Base-by-base conservation (phyloP, 163 green algal species). In the Volvox carteri region DNA sequence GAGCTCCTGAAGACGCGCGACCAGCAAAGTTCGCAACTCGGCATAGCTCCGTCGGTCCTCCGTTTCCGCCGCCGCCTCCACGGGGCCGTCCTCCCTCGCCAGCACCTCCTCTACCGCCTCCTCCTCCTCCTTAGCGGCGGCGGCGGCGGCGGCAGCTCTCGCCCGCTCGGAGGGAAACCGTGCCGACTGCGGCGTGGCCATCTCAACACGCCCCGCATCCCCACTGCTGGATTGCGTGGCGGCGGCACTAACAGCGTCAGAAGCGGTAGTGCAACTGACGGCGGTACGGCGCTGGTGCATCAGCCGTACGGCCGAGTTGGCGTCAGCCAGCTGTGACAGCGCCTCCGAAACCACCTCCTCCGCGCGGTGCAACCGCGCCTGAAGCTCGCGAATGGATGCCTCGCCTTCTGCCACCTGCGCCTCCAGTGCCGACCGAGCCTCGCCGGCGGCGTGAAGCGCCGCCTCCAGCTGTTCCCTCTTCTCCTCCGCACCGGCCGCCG, bases 321-420 rank as follows among this genome's bases (percentile, higher is more conserved):
- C 70, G 39, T 78, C 70, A 1, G 50, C 65, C 30, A 65, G 74
- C 74, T 81, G 74, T 28, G 25, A 67, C 44, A 81, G 74, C 23
- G 28, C 14, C n/a, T 81, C 52, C 23, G 56, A 54, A 54, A 86
- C 84, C 33, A 58, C 33, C 16, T 81, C 76, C 23, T 92, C 89
- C 18, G 65, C 30, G 2, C 44, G 60, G 54, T 86, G 52, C 18
- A 74, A 39, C 3, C 35, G 77, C 35, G 30, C 48, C 54, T 54
- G 52, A 25, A 85, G 35, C 50, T 85, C 77, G 25, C 48, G 33
- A 33, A 37, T 23, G 0, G 77, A 39, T 16, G 52, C 30, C 21
- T 70, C 48, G 23, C 25, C 77, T 37, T 12, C 77, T 2, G 50
- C 33, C 33, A 85, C 50, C 9, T 70, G 50, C 0, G 77, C 50